A percentile compares a stretch with the other conserved stretches of the same genome.
Conservation (phyloP, 225 moss, liverwort and hornwort genomes). For the Neckera pumila region DNA sequence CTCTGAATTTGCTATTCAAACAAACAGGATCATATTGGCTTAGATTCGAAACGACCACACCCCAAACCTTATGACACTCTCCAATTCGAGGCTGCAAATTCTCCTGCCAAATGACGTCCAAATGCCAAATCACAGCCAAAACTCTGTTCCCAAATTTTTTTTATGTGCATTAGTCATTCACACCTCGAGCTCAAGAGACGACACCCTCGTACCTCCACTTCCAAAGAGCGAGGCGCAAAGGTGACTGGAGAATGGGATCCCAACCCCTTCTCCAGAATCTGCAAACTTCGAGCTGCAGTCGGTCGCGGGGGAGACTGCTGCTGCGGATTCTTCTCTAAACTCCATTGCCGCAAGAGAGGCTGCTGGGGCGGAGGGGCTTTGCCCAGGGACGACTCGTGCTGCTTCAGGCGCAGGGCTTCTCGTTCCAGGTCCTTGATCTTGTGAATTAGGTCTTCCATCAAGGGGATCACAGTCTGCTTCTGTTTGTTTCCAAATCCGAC, state of each 20-base stretch:
- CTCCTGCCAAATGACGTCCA: not conserved
- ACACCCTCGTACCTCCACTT: not conserved
- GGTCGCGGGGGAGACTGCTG: conserved; percentile 12
- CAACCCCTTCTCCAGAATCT: conserved; percentile 6
- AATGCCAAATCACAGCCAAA: not conserved
- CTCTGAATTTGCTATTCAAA: not conserved
- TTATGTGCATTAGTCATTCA: not conserved
- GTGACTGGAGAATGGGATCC: not conserved
- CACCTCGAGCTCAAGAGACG: not conserved
- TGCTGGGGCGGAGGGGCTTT: not conserved
- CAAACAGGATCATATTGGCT: not conserved
- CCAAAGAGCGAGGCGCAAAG: not conserved
- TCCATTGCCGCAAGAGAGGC: conserved; percentile 10
- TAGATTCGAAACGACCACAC: not conserved
- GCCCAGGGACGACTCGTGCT: not conserved
- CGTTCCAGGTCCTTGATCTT: conserved; percentile 32
- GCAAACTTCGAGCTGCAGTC: conserved; percentile 30
- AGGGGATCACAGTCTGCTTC: not conserved
- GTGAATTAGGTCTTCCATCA: conserved; percentile 17
- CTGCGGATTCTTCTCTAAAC: not conserved
- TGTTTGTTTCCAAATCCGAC: not conserved
- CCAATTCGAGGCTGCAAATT: not conserved
- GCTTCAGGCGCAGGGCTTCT: conserved; percentile 22
- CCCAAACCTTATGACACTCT: not conserved
- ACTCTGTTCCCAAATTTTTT: not conserved